Percentiles rank a stretch among this genome's conserved stretches.
phyloP scores from a whole-genome alignment of 345 rosid genomes.

The Gossypium longicalyx region DNA sequence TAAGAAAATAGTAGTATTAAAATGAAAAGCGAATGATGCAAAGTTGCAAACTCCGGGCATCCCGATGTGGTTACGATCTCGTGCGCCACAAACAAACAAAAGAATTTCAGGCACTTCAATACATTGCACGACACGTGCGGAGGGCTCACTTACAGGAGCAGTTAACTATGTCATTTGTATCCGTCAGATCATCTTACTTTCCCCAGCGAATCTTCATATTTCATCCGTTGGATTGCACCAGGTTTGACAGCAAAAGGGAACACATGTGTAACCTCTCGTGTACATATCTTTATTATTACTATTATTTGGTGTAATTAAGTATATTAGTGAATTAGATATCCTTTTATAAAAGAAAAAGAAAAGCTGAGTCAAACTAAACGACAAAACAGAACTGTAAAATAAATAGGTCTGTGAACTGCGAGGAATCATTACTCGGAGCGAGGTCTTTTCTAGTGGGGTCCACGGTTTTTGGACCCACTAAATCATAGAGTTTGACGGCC shows the following conservation, averaged over 20 bases:
- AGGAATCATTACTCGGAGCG: slow-evolving; percentile 13
- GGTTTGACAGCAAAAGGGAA: not conserved
- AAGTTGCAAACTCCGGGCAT: not conserved
- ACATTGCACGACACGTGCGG: slow-evolving; percentile 21
- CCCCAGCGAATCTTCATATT: not conserved
- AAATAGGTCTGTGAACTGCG: not conserved
- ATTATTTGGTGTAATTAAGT: not conserved
- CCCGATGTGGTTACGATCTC: not conserved
- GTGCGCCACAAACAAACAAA: slow-evolving; percentile 15
- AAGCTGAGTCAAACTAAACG: slow-evolving; percentile 18
- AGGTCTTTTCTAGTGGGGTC: not conserved
- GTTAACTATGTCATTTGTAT: not conserved
- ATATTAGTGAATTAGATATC: not conserved
- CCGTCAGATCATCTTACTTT: slow-evolving; percentile 16
- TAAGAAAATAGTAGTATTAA: not conserved
- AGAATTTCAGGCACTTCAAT: not conserved
- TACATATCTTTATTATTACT: not conserved
- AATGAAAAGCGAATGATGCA: not conserved
- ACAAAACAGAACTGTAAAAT: slow-evolving; percentile 18
- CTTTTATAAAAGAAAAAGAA: not conserved
- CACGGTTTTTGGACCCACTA: slow-evolving; percentile 4
- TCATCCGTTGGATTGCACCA: not conserved
- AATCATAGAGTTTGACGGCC: slow-evolving; percentile 2
- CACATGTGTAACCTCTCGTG: not conserved
- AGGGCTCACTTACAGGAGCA: slow-evolving; percentile 8